Percentiles rank a stretch among this genome's conserved stretches.
phyloP scores from a whole-genome alignment of 2,329 filamentous ascomycete species.

The Fusarium sambucinum region DNA sequence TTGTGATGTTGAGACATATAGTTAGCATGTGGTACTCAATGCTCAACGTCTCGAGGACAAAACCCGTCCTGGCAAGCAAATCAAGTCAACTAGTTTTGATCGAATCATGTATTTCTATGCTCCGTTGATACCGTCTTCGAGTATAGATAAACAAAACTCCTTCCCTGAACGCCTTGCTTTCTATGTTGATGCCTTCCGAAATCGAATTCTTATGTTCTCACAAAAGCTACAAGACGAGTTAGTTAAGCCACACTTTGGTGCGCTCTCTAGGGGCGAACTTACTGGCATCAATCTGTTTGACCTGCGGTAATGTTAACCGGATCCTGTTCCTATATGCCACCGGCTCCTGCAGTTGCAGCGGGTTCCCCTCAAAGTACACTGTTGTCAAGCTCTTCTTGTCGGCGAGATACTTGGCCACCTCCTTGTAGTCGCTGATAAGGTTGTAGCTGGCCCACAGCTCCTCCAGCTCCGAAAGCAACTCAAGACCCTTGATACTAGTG shows the following conservation, averaged over 20 bases:
- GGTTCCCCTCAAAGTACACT: conserved; percentile 97
- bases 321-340: conserved; percentile 96
- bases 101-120: conserved; percentile 17
- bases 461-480: conserved; percentile 77
- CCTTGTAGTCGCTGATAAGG: conserved; percentile 79
- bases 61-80: conserved; percentile 8
- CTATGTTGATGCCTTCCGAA: conserved; percentile 26
- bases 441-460: conserved; percentile 98
- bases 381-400: conserved; percentile 86
- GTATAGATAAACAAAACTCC: conserved; percentile 31
- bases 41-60: not conserved
- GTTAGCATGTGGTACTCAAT: not conserved
- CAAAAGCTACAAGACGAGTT: conserved; percentile 48
- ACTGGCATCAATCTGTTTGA: conserved; percentile 98
- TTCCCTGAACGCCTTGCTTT: conserved; percentile 45
- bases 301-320: conserved; percentile 83
- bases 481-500: conserved; percentile 77
- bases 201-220: conserved; percentile 44
- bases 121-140: conserved; percentile 23
- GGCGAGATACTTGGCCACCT: conserved; percentile 81
- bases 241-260: not conserved
- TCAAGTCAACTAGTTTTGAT: conserved; percentile 11
- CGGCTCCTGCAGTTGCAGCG: conserved; percentile 81
- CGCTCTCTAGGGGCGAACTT: conserved; percentile 60
- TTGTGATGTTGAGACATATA: not conserved